phyloP scores from a whole-genome alignment of 2,329 filamentous ascomycete genomes.

The Juglanconis sp. region DNA sequence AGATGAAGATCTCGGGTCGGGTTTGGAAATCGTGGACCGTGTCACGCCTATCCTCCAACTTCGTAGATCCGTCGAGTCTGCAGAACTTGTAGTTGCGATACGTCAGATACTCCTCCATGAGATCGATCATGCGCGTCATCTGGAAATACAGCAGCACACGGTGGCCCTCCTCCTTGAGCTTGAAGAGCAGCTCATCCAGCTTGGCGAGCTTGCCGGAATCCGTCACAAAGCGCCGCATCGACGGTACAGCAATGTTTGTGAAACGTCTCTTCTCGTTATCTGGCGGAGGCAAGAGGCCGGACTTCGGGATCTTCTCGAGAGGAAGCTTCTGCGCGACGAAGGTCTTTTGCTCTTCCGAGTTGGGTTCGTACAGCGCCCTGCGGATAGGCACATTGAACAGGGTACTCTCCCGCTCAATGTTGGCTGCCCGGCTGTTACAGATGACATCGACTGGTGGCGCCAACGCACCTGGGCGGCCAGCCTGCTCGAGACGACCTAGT shows the following conservation, averaged over 20 bases:
- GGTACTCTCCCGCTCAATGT: constrained; percentile 65
- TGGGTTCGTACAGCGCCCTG: constrained; percentile 68
- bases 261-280: constrained; percentile 79
- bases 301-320: constrained; percentile 59
- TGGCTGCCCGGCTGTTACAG: constrained; percentile 64
- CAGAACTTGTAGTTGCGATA: constrained; percentile 99
- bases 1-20: constrained; percentile 91
- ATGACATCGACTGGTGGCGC: constrained; percentile 83
- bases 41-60: constrained; percentile 92
- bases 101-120: constrained; percentile 98
- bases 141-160: constrained; percentile 98
- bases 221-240: constrained; percentile 96
- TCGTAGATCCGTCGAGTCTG: constrained; percentile 92
- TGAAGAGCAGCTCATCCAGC: constrained; percentile 79
- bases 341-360: constrained; percentile 64
- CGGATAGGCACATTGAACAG: constrained; percentile 79
- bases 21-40: constrained; percentile 97
- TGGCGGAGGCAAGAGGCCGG: constrained; percentile 69
- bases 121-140: constrained; percentile 99
- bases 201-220: constrained; percentile 95
- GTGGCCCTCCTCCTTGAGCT: constrained; percentile 88
- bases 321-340: constrained; percentile 73
- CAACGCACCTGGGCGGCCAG: constrained; percentile 71
- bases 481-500: constrained; percentile 75
- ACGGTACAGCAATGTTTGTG: constrained; percentile 88